Evolutionary conservation across 2,329 filamentous ascomycete species (phyloP), one percentile per base, ranked within the genome.

Genomic region (Sporothrix curviconia): DNA sequence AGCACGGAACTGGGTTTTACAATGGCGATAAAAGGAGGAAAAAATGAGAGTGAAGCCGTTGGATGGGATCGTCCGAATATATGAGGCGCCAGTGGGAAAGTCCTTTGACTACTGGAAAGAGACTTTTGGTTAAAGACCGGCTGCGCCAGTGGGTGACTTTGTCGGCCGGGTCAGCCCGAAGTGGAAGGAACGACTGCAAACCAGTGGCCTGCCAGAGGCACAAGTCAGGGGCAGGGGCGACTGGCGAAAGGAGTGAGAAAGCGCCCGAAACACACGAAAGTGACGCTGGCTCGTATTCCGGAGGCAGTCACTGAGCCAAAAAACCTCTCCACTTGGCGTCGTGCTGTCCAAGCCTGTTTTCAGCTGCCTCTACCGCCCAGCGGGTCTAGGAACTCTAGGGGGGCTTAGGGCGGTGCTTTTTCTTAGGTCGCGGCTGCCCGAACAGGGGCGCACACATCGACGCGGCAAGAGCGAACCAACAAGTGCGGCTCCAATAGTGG

Each of bases 281-380:
- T 3, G 19, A 34, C 4, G 28, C 8, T 8, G 7, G 28, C 46
- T n/a, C 34, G 43, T 24, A 8, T 8, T 15, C 28, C 6, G 43
- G 17, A 6, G 14, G 25, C 15, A 9, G 17, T 17, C 9, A 14
- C 37, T 39, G 17, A 44, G 39, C 39, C 37, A 43, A 34, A 24
- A 28, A 42, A 19, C 25, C 17, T 17, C 24, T 54, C 49, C 56
- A 58, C 56, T 58, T 53, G 24, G 56, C 56, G 56, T 42, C 43
- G 49, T 14, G 54, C 14, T 36, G 17, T 25, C 24, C 34, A 30
- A 28, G 52, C 14, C 5, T 40, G 25, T 43, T 56, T 55, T 43
- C 46, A 56, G 51, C 51, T n/a, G n/a, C n/a, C n/a, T 54, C 12
- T 28, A n/a, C 17, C 17, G 15, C 14, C 8, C 34, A 34, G 9